Base-by-base conservation (phyloP, 2,329 filamentous ascomycete species). In the Monilinia fructicola region DNA sequence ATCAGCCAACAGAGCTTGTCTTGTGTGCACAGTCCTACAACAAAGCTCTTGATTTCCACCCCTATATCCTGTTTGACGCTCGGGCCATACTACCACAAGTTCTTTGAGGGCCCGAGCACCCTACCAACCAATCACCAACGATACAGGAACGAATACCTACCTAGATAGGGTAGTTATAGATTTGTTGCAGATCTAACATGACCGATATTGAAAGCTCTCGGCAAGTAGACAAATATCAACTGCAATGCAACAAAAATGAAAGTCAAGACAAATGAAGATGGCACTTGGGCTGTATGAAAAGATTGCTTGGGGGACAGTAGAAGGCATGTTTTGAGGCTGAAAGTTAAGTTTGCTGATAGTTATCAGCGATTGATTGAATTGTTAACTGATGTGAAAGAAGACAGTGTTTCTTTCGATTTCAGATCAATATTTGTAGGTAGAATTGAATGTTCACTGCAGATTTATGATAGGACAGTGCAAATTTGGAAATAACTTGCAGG, bases 401-500 rank as follows among this genome's bases (percentile, higher is more conserved):
- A 50, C 0, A 38, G 9, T 38, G 12, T 12, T 7, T 18, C n/a
- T 7, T 11, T 60, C 12, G n/a, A 4, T 35, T 7, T 28, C 2
- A 48, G 40, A 35, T 35, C 44, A 26, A 48, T n/a, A 12, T 60
- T 38, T 60, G 16, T 2, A 23, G 4, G 1, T 4, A 23, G 7
- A 7, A 4, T 2, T 38, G 7, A 7, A 7, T 23, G 0, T 35
- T 26, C 46, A 3, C n/a, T 60, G 2, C 6, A n/a, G 11, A 5
- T 3, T 2, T 23, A 1, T 1, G 18, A 0, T 59, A 35, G 1
- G 0, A 12, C 23, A 6, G 0, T 4, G 9, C 1, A 48, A 31
- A 31, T 31, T 6, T 31, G 28, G 6, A 31, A 31, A 21, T 1
- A 18, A 23, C 7, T 10, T 38, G 28, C 56, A 38, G 1, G 16